These are phyloP conservation scores for Warburgia ugandensis DNA, from an alignment of 164 flowering plant genomes.

Conservation along the genomic window DNA sequence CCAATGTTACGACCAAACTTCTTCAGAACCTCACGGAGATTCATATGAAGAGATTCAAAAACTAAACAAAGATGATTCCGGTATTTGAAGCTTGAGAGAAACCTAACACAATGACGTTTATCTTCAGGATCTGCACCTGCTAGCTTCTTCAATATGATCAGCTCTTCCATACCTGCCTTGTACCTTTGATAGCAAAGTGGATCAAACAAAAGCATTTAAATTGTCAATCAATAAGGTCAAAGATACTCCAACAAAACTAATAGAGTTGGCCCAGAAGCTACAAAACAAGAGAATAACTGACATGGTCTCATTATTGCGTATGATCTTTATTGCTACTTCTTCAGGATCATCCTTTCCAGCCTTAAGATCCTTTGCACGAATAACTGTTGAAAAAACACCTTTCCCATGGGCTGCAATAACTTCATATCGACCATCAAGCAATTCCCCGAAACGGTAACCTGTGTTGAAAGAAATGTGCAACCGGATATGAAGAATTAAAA, in stretches of 20 bases:
- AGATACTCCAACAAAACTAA: neutral
- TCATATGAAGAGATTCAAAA: conserved; percentile 99
- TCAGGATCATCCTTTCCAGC: conserved; percentile 71
- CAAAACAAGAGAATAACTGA: conserved; percentile 23
- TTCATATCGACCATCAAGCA: conserved; percentile 94
- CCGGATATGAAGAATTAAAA: too few species aligned
- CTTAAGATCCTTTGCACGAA: conserved; percentile 94
- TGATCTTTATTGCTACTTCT: conserved; percentile 94
- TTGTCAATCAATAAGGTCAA: too few species aligned
- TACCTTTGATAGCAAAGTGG: conserved; percentile 61
- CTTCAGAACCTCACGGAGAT: conserved; percentile 95
- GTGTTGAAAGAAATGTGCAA: neutral
- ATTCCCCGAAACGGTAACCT: conserved; percentile 94
- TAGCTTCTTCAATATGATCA: conserved; percentile 77
- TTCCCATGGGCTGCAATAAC: conserved; percentile 93
- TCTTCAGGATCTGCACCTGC: conserved; percentile 90
- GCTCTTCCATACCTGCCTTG: conserved; percentile 83
- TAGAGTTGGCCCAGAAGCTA: neutral
- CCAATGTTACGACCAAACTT: conserved; percentile 99
- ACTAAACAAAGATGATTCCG: conserved; percentile 98
- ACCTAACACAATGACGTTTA: conserved; percentile 94
- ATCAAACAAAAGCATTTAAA: too few species aligned
- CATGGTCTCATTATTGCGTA: conserved; percentile 96
- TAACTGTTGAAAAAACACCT: conserved; percentile 96
- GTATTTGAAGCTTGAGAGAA: conserved; percentile 86